phyloP scores from a whole-genome alignment of 1,284 basidiomycete species.

The Serendipita sp. region DNA sequence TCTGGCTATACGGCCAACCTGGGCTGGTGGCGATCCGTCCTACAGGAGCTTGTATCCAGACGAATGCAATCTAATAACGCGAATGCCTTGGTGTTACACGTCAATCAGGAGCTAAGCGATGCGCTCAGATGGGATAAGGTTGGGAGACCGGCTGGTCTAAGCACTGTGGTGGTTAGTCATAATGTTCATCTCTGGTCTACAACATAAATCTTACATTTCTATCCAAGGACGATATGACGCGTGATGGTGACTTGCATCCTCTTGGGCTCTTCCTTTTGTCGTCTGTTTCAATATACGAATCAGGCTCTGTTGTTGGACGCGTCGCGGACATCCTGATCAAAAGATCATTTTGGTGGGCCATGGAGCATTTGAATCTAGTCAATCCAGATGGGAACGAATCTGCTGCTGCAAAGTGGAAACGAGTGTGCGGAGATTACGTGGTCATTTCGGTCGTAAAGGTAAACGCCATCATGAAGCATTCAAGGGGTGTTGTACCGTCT shows the following conservation, averaged over 20 bases:
- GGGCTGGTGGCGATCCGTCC: slow-evolving; percentile 71
- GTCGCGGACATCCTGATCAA: slow-evolving; percentile 60
- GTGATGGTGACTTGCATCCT: slow-evolving; percentile 33
- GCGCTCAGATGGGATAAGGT: slow-evolving; percentile 48
- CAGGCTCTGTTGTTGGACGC: slow-evolving; percentile 51
- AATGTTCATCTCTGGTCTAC: not conserved
- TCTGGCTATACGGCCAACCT: slow-evolving; percentile 68
- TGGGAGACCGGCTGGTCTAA: slow-evolving; percentile 70
- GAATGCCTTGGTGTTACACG: slow-evolving; percentile 51
- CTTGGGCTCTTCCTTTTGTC: slow-evolving; percentile 44
- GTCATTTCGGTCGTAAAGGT: slow-evolving; percentile 47
- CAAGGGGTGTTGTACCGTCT: not conserved
- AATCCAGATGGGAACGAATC: slow-evolving; percentile 34
- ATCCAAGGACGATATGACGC: slow-evolving; percentile 43
- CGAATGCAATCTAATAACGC: slow-evolving; percentile 38
- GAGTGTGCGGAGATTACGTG: slow-evolving; percentile 61
- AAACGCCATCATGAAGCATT: not conserved
- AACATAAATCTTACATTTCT: not conserved
- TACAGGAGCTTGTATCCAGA: slow-evolving; percentile 46
- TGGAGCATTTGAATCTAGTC: slow-evolving; percentile 63
- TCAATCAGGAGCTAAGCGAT: slow-evolving; percentile 44
- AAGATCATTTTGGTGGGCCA: slow-evolving; percentile 74
- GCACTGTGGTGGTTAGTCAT: slow-evolving; percentile 63
- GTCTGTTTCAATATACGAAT: slow-evolving; percentile 49
- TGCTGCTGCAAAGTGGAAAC: slow-evolving; percentile 51